Evolutionary conservation across 192 early-diverging fungal genomes (phyloP).

Genomic region (Coemansia sp.): DNA sequence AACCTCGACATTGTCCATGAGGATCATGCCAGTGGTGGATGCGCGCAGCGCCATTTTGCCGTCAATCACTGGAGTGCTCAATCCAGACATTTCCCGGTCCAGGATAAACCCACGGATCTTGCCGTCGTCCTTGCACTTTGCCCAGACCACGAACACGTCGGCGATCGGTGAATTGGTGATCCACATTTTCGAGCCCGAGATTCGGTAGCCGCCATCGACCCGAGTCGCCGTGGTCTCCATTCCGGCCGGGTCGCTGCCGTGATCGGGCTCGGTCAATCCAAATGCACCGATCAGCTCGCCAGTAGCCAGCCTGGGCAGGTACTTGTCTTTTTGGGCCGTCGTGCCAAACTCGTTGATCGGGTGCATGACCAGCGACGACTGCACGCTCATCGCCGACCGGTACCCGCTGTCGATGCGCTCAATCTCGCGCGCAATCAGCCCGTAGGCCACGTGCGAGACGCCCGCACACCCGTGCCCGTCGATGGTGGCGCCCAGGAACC

Average conservation of each 20-base stretch:
- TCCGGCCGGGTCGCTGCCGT: constrained; percentile 87
- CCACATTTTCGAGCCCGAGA: constrained; percentile 96
- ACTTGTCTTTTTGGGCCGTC: constrained; percentile 83
- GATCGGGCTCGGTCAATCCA: constrained; percentile 97
- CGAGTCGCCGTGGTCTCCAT: constrained; percentile 90
- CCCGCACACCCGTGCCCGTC: constrained; percentile 96
- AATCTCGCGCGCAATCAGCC: constrained; percentile 93
- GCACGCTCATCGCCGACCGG: constrained; percentile 96
- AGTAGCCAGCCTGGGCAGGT: constrained; percentile 79
- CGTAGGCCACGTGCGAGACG: constrained; percentile 95
- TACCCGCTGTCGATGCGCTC: constrained; percentile 96
- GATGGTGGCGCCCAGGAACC: constrained; percentile 91
- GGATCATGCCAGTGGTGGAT: constrained; percentile 94
- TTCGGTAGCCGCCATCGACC: constrained; percentile 65
- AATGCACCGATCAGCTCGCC: constrained; percentile 89
- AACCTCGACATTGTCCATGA: constrained; percentile 97
- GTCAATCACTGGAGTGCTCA: constrained; percentile 83
- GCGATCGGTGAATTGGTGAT: constrained; percentile 98
- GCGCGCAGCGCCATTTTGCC: constrained; percentile 95
- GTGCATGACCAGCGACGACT: constrained; percentile 98
- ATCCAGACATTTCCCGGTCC: constrained; percentile 92
- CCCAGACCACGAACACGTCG: constrained; percentile 96
- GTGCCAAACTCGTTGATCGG: constrained; percentile 96
- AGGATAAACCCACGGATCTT: constrained; percentile 92
- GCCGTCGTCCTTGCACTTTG: constrained; percentile 70